Percentiles rank a stretch among this genome's conserved stretches.
phyloP scores from a whole-genome alignment of 345 rosid genomes.

The Pistacia atlantica region DNA sequence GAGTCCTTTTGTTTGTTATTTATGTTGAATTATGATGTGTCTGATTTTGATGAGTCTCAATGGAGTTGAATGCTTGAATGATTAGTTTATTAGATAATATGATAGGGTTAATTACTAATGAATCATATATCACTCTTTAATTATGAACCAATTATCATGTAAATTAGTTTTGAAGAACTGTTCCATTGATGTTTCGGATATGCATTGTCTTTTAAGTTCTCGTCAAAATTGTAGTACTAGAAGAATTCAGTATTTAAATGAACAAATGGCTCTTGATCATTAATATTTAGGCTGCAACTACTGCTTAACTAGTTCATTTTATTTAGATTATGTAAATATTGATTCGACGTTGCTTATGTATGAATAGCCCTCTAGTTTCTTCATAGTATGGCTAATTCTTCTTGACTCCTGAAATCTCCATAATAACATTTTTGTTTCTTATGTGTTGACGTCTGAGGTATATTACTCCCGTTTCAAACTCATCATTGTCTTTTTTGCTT shows the following conservation, averaged over 20 bases:
- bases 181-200: not conserved
- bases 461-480: not conserved
- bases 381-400: not conserved
- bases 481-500: not conserved
- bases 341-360: too few species aligned
- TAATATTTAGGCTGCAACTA: too few species aligned
- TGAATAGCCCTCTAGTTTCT: too few species aligned
- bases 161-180: not conserved
- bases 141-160: not conserved
- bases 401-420: not conserved
- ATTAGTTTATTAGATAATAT: not conserved
- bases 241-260: not conserved
- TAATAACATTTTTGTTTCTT: not conserved
- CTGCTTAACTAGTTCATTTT: not conserved
- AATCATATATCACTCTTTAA: not conserved
- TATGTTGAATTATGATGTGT: not conserved
- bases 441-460: not conserved
- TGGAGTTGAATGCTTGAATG: not conserved
- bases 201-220: not conserved
- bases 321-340: not conserved
- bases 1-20: constrained; percentile 2
- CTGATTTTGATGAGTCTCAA: not conserved
- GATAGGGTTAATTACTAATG: not conserved
- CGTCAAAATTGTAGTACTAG: not conserved
- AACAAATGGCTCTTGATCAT: not conserved